phyloP scores from a whole-genome alignment of 2,329 filamentous ascomycete species.

The Fusarium albosuccineum region DNA sequence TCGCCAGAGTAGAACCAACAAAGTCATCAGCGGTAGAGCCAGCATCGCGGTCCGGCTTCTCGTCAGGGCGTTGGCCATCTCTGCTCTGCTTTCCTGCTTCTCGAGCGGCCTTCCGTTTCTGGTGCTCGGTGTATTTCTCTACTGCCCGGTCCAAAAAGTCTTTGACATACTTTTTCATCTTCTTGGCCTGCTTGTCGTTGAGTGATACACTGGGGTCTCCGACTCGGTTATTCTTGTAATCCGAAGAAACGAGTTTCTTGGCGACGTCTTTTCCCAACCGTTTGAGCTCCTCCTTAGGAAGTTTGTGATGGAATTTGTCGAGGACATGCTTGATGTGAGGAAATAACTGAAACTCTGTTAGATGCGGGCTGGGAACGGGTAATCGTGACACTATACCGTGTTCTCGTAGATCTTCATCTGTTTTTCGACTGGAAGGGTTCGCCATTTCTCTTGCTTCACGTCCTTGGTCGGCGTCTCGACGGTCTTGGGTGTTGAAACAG shows the following conservation, averaged over 20 bases:
- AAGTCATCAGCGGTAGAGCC: constrained; percentile 27
- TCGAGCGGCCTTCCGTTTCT: constrained; percentile 71
- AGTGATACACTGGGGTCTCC: constrained; percentile 80
- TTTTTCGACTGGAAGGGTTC: constrained; percentile 79
- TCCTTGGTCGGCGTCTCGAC: constrained; percentile 67
- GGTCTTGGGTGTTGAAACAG: constrained; percentile 75
- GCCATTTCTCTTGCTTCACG: constrained; percentile 78
- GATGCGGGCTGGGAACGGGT: neutral
- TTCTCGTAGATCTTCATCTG: constrained; percentile 96
- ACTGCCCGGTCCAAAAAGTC: constrained; percentile 91
- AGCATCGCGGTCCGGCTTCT: constrained; percentile 15
- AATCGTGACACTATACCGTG: constrained; percentile 71
- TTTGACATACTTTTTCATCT: constrained; percentile 85
- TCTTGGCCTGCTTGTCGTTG: constrained; percentile 81
- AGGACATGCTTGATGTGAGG: constrained; percentile 88
- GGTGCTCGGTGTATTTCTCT: constrained; percentile 76
- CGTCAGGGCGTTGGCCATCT: constrained; percentile 21
- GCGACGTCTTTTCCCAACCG: constrained; percentile 75
- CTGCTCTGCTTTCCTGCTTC: constrained; percentile 45
- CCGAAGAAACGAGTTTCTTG: constrained; percentile 91
- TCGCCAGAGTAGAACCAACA: constrained; percentile 38
- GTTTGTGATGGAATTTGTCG: constrained; percentile 87
- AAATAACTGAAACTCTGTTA: constrained; percentile 71
- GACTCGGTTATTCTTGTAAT: constrained; percentile 92
- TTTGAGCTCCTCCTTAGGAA: constrained; percentile 82